These are phyloP conservation scores for Cryptococcus floricola DNA, from an alignment of 1,284 basidiomycete genomes.

Conservation along the genomic window DNA sequence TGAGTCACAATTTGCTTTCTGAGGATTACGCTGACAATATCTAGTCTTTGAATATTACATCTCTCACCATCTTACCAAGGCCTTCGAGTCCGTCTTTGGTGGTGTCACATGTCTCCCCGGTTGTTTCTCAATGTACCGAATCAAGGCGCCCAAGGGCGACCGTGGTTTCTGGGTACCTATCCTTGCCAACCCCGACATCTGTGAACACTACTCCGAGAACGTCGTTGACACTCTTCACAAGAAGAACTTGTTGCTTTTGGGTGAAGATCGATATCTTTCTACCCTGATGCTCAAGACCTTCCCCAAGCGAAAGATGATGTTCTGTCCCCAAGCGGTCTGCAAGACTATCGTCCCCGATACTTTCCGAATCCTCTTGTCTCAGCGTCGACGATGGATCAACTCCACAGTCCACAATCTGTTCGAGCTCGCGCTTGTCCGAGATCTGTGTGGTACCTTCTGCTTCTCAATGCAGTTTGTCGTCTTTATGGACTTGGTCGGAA, in stretches of 20 bases:
- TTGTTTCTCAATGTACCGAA: conserved; percentile 99
- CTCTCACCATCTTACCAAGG: conserved; percentile 97
- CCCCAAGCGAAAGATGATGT: conserved; percentile 98
- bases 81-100: conserved; percentile 98
- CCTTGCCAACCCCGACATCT: conserved; percentile 93
- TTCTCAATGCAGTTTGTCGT: conserved; percentile 98
- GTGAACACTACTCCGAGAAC: conserved; percentile 96
- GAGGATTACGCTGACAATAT: conserved; percentile 6
- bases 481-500: conserved; percentile 95
- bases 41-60: conserved; percentile 99
- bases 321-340: conserved; percentile 97
- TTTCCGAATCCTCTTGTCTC: conserved; percentile 87
- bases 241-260: conserved; percentile 95
- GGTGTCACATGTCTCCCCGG: conserved; percentile 99
- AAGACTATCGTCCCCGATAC: conserved; percentile 97
- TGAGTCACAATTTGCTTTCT: conserved; percentile 50
- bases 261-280: conserved; percentile 97
- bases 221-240: conserved; percentile 97
- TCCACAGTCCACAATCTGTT: conserved; percentile 97
- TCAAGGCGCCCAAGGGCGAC: conserved; percentile 93
- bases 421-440: conserved; percentile 87
- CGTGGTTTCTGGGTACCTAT: conserved; percentile 96
- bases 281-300: conserved; percentile 96
- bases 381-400: conserved; percentile 99
- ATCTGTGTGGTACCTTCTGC: conserved; percentile 93